A percentile compares a stretch with the other conserved stretches of the same genome.
These are phyloP conservation scores for Macrolepiota dolichaula DNA, from an alignment of 768 basidiomycete species.

Conservation along the genomic window DNA sequence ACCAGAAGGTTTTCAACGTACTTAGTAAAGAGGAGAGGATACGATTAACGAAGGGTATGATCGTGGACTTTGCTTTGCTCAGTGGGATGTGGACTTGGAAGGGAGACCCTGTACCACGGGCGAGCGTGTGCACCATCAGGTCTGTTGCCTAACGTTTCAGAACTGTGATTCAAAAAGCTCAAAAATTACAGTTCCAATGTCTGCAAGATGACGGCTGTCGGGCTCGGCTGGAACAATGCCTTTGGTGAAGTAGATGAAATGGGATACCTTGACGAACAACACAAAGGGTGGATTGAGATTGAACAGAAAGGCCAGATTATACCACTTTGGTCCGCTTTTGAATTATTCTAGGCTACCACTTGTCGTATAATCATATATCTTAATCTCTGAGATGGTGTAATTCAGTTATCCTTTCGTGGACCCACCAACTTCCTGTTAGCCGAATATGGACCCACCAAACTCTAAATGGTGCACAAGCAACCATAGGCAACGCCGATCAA, in stretches of 20 bases:
- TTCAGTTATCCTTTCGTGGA: too few relatives aligned
- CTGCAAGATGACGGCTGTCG: constrained; percentile 56
- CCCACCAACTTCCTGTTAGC: too few relatives aligned
- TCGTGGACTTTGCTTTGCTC: constrained; percentile 67
- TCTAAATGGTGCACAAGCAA: too few relatives aligned
- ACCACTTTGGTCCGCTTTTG: constrained; percentile 59
- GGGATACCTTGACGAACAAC: constrained; percentile 43
- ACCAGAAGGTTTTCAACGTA: constrained; percentile 46
- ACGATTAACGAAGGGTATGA: constrained; percentile 55
- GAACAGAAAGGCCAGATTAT: constrained; percentile 52
- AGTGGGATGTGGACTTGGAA: constrained; percentile 56
- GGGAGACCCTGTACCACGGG: constrained; percentile 43
- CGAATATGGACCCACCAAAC: too few relatives aligned
- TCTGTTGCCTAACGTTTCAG: constrained; percentile 21
- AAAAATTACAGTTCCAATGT: constrained; percentile 49
- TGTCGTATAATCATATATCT: too few relatives aligned
- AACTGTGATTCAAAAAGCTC: not conserved
- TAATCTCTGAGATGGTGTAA: too few relatives aligned
- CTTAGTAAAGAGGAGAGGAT: constrained; percentile 38
- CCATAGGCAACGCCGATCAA: too few relatives aligned
- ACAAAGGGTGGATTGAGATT: constrained; percentile 62
- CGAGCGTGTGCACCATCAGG: constrained; percentile 59
- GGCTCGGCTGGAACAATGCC: constrained; percentile 60
- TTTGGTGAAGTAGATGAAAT: constrained; percentile 50
- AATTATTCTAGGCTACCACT: constrained; percentile 35